Evolutionary conservation across 768 basidiomycete genomes (phyloP).

Genomic region (Amanita brunnescens): DNA sequence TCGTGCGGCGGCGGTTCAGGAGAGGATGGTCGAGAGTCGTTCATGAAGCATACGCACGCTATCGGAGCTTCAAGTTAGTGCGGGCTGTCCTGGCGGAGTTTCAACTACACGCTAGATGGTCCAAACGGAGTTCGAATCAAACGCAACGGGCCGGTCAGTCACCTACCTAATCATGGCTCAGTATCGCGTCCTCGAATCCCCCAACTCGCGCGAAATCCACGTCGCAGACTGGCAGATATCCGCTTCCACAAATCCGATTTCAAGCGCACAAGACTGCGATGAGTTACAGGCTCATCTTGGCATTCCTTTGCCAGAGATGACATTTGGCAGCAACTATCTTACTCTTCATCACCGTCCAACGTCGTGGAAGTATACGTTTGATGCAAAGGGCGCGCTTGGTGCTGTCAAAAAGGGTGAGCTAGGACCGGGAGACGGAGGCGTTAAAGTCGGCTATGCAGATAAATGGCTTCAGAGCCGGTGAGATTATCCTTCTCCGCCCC

Average conservation of each 20-base stretch:
- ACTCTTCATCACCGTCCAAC: slow-evolving; percentile 55
- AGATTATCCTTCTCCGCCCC: slow-evolving; percentile 14
- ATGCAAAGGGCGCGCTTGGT: slow-evolving; percentile 56
- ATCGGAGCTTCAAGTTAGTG: not conserved
- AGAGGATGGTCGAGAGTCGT: slow-evolving; percentile 51
- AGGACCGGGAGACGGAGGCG: slow-evolving; percentile 77
- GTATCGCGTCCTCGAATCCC: slow-evolving; percentile 63
- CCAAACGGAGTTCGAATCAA: not conserved
- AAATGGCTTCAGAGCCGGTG: slow-evolving; percentile 90
- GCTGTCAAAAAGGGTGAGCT: slow-evolving; percentile 72
- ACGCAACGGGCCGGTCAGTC: slow-evolving; percentile 7
- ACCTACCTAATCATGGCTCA: slow-evolving; percentile 30
- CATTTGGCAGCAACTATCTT: slow-evolving; percentile 80
- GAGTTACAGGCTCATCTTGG: slow-evolving; percentile 53
- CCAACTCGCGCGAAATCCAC: slow-evolving; percentile 60
- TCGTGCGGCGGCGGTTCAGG: slow-evolving; percentile 72
- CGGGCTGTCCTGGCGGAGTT: not conserved
- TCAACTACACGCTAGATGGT: not conserved
- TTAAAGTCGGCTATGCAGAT: slow-evolving; percentile 92
- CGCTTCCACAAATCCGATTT: slow-evolving; percentile 68
- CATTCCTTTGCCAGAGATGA: slow-evolving; percentile 93
- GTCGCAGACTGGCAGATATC: slow-evolving; percentile 63
- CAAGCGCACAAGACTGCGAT: slow-evolving; percentile 69
- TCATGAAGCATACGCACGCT: slow-evolving; percentile 23
- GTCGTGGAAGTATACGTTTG: slow-evolving; percentile 60